A percentile compares a stretch with the other conserved stretches of the same genome.
These are phyloP conservation scores for Pseudogymnoascus verrucosus DNA, from an alignment of 2,329 filamentous ascomycete genomes.

Conservation along the genomic window DNA sequence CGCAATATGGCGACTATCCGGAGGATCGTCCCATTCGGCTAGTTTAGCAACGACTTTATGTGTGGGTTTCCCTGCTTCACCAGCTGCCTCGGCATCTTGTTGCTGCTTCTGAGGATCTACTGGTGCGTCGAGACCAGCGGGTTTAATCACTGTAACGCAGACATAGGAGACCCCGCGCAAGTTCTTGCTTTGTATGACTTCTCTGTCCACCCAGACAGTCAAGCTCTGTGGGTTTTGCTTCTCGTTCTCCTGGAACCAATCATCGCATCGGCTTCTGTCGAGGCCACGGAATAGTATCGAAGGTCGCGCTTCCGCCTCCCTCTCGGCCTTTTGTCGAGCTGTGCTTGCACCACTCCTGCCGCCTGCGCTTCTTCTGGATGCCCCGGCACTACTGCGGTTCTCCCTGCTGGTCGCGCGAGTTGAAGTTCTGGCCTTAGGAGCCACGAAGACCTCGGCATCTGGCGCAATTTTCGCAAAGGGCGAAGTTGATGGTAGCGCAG, in stretches of 20 bases:
- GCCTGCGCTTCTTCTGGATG: slow-evolving; percentile 67
- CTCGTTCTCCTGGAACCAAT: slow-evolving; percentile 64
- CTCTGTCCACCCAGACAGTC: slow-evolving; percentile 77
- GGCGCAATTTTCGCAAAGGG: slow-evolving; percentile 88
- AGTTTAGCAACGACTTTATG: slow-evolving; percentile 70
- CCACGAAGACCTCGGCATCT: slow-evolving; percentile 94
- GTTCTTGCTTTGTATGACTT: slow-evolving; percentile 62
- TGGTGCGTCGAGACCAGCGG: slow-evolving; percentile 65
- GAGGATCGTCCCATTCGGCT: slow-evolving; percentile 74
- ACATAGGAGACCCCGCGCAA: slow-evolving; percentile 72
- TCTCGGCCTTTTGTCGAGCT: slow-evolving; percentile 47
- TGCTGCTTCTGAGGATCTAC: slow-evolving; percentile 61
- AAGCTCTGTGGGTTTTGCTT: slow-evolving; percentile 50
- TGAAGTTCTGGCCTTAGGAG: slow-evolving; percentile 73
- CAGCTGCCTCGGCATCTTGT: slow-evolving; percentile 56
- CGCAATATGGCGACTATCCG: slow-evolving; percentile 70
- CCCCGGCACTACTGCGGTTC: slow-evolving; percentile 70
- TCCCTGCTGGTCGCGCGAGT: slow-evolving; percentile 56
- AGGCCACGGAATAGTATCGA: slow-evolving; percentile 73
- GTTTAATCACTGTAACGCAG: slow-evolving; percentile 76
- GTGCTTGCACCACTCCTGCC: slow-evolving; percentile 68
- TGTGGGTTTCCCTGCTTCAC: slow-evolving; percentile 48
- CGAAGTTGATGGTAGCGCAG: slow-evolving; percentile 56
- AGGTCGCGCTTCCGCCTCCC: slow-evolving; percentile 58
- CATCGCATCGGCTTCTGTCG: slow-evolving; percentile 58